Percentiles rank a stretch among this genome's conserved stretches.
These are phyloP conservation scores for Sporothrix globosa DNA, from an alignment of 2,329 filamentous ascomycete genomes.

Conservation along the genomic window DNA sequence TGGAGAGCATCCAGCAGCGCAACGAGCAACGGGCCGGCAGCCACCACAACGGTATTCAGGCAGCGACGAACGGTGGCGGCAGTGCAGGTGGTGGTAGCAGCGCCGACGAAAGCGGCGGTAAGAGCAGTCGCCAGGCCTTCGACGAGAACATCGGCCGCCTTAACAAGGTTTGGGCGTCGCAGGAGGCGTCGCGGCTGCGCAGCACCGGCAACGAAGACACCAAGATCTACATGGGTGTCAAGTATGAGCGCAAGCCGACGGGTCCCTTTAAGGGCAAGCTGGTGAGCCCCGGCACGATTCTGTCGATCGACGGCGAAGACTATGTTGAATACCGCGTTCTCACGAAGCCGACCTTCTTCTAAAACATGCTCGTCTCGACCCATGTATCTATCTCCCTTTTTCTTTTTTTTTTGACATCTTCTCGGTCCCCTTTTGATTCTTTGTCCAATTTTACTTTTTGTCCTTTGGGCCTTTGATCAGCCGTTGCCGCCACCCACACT, in stretches of 20 bases:
- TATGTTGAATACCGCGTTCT: slow-evolving; percentile 69
- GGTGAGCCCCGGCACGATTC: slow-evolving; percentile 63
- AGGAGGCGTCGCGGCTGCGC: slow-evolving; percentile 54
- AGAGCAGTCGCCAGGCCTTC: slow-evolving; percentile 42
- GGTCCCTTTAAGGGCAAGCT: slow-evolving; percentile 66
- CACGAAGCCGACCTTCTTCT: slow-evolving; percentile 66
- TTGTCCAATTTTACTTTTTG: slow-evolving; percentile 1
- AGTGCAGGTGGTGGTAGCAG: slow-evolving; percentile 35
- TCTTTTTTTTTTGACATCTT: background rate
- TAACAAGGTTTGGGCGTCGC: slow-evolving; percentile 59
- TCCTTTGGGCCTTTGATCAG: background rate
- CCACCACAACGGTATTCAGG: slow-evolving; percentile 31
- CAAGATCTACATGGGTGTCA: slow-evolving; percentile 62
- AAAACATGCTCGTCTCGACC: slow-evolving; percentile 1
- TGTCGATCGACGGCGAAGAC: slow-evolving; percentile 68
- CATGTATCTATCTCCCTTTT: background rate
- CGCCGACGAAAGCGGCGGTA: slow-evolving; percentile 38
- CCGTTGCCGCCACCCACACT: background rate
- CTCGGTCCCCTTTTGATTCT: background rate
- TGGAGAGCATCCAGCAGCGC: slow-evolving; percentile 56
- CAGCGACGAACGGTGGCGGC: slow-evolving; percentile 24
- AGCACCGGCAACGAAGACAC: slow-evolving; percentile 52
- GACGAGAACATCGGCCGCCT: slow-evolving; percentile 57
- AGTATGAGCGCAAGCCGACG: slow-evolving; percentile 64
- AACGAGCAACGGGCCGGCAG: slow-evolving; percentile 53